phyloP scores from a whole-genome alignment of 345 rosid species.

The Angophora floribunda region DNA sequence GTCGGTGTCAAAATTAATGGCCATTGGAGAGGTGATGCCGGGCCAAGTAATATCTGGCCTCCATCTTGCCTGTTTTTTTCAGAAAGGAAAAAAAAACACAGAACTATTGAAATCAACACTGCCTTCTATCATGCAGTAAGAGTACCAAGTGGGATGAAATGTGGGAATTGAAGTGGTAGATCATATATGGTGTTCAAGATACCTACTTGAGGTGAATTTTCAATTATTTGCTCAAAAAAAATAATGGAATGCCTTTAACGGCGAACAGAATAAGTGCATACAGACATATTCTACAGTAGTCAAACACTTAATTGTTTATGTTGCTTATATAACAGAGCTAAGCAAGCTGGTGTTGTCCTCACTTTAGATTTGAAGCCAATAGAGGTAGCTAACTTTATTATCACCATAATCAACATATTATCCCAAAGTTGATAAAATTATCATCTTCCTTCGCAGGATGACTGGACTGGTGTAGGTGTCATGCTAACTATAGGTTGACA shows the following conservation, averaged over 20 bases:
- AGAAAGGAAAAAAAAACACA: background rate
- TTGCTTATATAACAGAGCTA: slow-evolving; percentile 50
- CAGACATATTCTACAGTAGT: background rate
- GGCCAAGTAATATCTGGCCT: slow-evolving; percentile 42
- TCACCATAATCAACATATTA: background rate
- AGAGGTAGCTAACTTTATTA: slow-evolving; percentile 23
- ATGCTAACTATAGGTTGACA: background rate
- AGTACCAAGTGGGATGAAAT: background rate
- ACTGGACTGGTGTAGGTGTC: background rate
- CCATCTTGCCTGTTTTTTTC: background rate
- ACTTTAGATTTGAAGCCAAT: slow-evolving; percentile 81
- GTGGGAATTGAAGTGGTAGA: background rate
- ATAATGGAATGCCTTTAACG: background rate
- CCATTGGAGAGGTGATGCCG: slow-evolving; percentile 15
- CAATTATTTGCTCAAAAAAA: background rate
- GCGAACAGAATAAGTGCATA: background rate
- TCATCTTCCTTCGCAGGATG: background rate
- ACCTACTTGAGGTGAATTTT: slow-evolving; percentile 71
- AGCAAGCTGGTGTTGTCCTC: slow-evolving; percentile 88
- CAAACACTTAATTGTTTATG: background rate
- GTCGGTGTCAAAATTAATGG: slow-evolving; percentile 69
- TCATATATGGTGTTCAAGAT: background rate
- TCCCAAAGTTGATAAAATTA: background rate
- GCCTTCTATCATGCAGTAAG: background rate
- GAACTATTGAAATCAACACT: background rate